These are phyloP conservation scores for Collariella sp. DNA, from an alignment of 495 filamentous ascomycete genomes.

Conservation along the genomic window DNA sequence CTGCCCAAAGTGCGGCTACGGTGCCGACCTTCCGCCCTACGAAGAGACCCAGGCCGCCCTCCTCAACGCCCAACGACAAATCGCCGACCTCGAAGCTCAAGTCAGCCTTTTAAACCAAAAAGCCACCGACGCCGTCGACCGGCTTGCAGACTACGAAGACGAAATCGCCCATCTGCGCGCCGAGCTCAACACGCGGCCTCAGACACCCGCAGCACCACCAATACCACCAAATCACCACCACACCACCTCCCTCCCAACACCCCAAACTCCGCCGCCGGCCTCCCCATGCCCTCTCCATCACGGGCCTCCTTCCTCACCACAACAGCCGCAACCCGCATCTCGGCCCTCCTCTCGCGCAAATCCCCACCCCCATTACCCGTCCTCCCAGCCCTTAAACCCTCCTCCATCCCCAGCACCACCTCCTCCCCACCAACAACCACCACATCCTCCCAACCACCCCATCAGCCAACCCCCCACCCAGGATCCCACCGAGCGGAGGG, in stretches of 20 bases:
- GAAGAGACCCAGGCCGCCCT: slow-evolving; percentile 44
- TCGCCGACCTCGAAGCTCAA: slow-evolving; percentile 76
- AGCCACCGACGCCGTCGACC: slow-evolving; percentile 65
- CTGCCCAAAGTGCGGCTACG: slow-evolving; percentile 29
- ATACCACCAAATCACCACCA: slow-evolving; percentile 10
- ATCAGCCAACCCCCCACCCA: slow-evolving; percentile 25
- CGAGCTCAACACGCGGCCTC: slow-evolving; percentile 20
- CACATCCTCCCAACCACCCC: not conserved
- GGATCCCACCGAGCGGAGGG: slow-evolving; percentile 71
- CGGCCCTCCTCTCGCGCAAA: slow-evolving; percentile 57
- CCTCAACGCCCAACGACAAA: slow-evolving; percentile 54
- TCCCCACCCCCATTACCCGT: slow-evolving; percentile 19
- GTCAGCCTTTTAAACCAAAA: slow-evolving; percentile 65
- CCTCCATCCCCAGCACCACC: slow-evolving; percentile 3
- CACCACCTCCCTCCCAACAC: slow-evolving; percentile 12
- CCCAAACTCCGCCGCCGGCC: slow-evolving; percentile 11
- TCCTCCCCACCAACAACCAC: slow-evolving; percentile 4
- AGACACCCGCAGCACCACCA: slow-evolving; percentile 3
- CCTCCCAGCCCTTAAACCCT: slow-evolving; percentile 21
- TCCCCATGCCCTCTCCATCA: slow-evolving; percentile 21
- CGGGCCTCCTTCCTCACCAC: slow-evolving; percentile 36
- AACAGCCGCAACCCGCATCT: slow-evolving; percentile 46
- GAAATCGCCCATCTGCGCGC: slow-evolving; percentile 62
- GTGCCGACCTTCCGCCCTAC: slow-evolving; percentile 30
- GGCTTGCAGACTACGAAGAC: slow-evolving; percentile 92